Base-by-base conservation (phyloP, 2,329 filamentous ascomycete species). In the Colletotrichum paranaense region DNA sequence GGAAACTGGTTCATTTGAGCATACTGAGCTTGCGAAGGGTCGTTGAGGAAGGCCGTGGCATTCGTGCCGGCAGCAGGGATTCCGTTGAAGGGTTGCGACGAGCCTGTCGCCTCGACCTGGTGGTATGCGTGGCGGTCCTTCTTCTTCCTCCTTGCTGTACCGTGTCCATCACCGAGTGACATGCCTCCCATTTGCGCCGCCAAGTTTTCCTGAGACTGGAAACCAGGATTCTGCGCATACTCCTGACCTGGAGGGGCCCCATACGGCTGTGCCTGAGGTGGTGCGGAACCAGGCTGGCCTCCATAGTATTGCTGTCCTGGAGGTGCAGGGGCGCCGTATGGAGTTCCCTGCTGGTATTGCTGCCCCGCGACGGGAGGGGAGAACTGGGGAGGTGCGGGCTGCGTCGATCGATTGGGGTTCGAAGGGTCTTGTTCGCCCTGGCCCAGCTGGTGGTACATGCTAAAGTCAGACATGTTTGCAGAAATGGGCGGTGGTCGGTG, bases 91-190 rank as follows among this genome's bases (percentile, higher is more conserved):
- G 91, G 85, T 79, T 93, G 91, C 6, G 92, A 91, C 42, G 91
- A 91, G 62, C 91, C 91, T 5, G 87, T 87, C 26, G 93, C 91
- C 76, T 96, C 94, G 66, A 98, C 90, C 52, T 91, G 92, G 82
- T 98, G 96, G 82, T 97, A 94, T 75, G 95, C 96, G 84, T 98
- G 96, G 73, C 95, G 91, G 81, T 98, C 93, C 88, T 98, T 98
- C 91, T 98, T 98, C 88, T 95, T 94, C 82, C 88, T 93, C 81
- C 91, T 88, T 70, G 84, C 84, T 2, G 86, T 85, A 62, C 89
- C 81, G 46, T 86, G 85, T 58, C 87, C 83, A 55, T 88, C 87
- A 3, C 88, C 91, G 76, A 97, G 85, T 53, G 88, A 92, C 89
- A 97, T 90, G 73, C 91, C 91, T 55, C 92, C 92, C 92, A 97